These are phyloP conservation scores for Aspergillus haitiensis DNA, from an alignment of 495 filamentous ascomycete genomes.

Conservation along the genomic window DNA sequence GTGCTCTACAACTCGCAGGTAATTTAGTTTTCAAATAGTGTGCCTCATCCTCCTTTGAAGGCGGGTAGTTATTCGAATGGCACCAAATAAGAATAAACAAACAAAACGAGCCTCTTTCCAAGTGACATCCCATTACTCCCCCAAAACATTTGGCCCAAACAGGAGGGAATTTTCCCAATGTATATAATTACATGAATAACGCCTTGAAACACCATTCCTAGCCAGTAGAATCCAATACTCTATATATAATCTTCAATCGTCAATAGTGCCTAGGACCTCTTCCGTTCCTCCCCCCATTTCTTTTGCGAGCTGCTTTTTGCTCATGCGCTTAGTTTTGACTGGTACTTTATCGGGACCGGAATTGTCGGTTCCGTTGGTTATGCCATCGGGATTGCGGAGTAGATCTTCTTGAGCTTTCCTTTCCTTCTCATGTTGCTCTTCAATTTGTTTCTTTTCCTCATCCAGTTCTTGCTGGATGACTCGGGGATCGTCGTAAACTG, in stretches of 20 bases:
- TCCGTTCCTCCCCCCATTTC: slow-evolving; percentile 41
- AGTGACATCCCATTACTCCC: too few species aligned
- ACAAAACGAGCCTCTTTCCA: too few species aligned
- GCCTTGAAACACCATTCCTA: neutral
- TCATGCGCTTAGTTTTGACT: slow-evolving; percentile 38
- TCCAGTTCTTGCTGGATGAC: slow-evolving; percentile 63
- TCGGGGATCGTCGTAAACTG: slow-evolving; percentile 54
- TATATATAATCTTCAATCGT: slow-evolving; percentile 33
- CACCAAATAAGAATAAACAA: too few species aligned
- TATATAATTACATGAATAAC: neutral
- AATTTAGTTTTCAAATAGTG: slow-evolving; percentile 13
- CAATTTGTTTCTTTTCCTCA: slow-evolving; percentile 65
- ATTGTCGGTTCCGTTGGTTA: slow-evolving; percentile 34
- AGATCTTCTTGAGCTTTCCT: slow-evolving; percentile 54
- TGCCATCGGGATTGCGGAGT: slow-evolving; percentile 44
- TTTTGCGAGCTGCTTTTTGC: slow-evolving; percentile 37
- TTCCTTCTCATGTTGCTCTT: slow-evolving; percentile 65
- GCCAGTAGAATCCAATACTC: slow-evolving; percentile 11
- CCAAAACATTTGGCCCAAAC: too few species aligned
- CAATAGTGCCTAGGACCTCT: slow-evolving; percentile 43
- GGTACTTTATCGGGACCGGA: slow-evolving; percentile 40
- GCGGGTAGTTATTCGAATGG: too few species aligned
- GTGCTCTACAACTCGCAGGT: slow-evolving; percentile 80
- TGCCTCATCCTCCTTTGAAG: too few species aligned
- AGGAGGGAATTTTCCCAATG: neutral